Percentiles rank a stretch among this genome's conserved stretches.
Evolutionary conservation across 148 eudicot species (phyloP).

Genomic region (Spergularia bocconei): DNA sequence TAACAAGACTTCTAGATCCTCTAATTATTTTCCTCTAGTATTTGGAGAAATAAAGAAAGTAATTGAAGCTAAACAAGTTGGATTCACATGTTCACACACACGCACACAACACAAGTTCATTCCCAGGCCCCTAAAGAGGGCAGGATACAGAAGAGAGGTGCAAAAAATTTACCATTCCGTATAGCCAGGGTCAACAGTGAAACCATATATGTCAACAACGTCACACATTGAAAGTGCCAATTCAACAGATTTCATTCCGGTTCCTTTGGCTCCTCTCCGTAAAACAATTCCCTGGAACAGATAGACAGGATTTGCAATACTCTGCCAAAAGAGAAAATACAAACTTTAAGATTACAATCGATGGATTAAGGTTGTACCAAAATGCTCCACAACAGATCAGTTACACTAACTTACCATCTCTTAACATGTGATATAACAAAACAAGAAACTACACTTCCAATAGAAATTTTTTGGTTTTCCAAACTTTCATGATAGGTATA

Average conservation of each 20-base stretch:
- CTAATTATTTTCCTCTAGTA: not conserved
- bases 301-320: constrained; percentile 88
- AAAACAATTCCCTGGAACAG: constrained; percentile 96
- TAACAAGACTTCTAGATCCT: not conserved
- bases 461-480: not conserved
- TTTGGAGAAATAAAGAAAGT: not conserved
- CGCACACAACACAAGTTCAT: not conserved
- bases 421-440: not conserved
- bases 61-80: not conserved
- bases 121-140: not conserved
- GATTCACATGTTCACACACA: not conserved
- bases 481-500: not conserved
- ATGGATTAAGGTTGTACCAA: not conserved
- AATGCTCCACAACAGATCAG: not conserved
- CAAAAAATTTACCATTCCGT: constrained; percentile 74
- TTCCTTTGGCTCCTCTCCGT: constrained; percentile 99
- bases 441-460: not conserved
- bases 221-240: constrained; percentile 99
- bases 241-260: constrained; percentile 97
- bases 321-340: constrained; percentile 41
- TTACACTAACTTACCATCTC: not conserved
- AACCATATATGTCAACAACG: constrained; percentile 92
- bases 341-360: constrained; percentile 5
- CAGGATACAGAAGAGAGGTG: not conserved
- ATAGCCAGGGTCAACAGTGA: constrained; percentile 98